Base-by-base conservation (phyloP, 352 stramenopile species). In the Pythium brassicae region DNA sequence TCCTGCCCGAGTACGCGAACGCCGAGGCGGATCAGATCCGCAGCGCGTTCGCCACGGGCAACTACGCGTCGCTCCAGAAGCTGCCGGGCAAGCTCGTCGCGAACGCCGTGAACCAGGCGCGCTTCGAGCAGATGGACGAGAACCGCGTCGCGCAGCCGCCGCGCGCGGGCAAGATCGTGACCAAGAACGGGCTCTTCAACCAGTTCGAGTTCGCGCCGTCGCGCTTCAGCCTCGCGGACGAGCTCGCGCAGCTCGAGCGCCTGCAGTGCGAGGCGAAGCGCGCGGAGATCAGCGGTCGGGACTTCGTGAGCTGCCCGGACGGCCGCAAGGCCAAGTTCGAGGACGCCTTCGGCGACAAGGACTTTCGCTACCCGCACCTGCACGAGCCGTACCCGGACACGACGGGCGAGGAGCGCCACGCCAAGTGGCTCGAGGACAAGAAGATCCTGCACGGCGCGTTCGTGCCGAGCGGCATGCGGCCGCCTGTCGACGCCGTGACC, bases 1-100 rank as follows among this genome's bases (percentile, higher is more conserved):
- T 93, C 25, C 57, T 92, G 29, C 83, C 83, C 10, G 81, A 87
- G 60, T 93, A 89, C 62, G 74, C 78, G 51, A 93, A 93, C 61
- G 57, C 80, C 12, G 83, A 93, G 57, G 56, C 62, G 7, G 83
- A 93, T 44, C 72, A 87, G 57, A 93, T 92, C 63, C 82, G 79
- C 65, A 82, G 74, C 25, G 83, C 81, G 6, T 92, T 93, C 60
- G 69, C 61, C 12, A 69, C 78, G 4, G 72, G 71, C 45, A 89
- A 86, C 68, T 91, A 81, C 63, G 56, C 70, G 25, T 83, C 77
- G 57, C 75, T 92, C 43, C 76, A 84, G 20, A 87, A 80, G 57
- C 78, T 93, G 37, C 81, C 83, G 2, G 45, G 59, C 9, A 65
- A 66, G 23, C 58, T 93, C 12, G 60, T 57, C 9, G 73, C 77